These are phyloP conservation scores for Xerocomellus dryophilus DNA, from an alignment of 768 basidiomycete genomes.

Conservation along the genomic window DNA sequence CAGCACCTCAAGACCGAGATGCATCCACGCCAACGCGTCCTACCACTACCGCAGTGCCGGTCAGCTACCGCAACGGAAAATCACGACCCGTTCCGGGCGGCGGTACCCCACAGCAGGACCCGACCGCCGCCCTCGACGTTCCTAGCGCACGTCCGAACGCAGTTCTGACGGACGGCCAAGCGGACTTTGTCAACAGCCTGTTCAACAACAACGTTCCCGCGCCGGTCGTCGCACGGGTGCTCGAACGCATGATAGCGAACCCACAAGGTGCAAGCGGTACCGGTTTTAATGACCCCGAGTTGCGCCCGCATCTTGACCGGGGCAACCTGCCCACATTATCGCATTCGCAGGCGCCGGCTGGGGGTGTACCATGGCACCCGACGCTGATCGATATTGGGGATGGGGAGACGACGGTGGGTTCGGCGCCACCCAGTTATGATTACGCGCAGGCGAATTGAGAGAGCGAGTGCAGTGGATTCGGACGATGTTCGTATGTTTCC, in stretches of 20 bases:
- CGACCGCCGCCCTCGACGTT: background rate
- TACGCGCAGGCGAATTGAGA: conserved; percentile 10
- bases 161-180: conserved; percentile 22
- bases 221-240: conserved; percentile 24
- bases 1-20: background rate
- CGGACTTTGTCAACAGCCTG: conserved; percentile 24
- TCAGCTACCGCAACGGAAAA: conserved; percentile 15
- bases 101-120: background rate
- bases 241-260: conserved; percentile 27
- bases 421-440: conserved; percentile 27
- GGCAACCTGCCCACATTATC: background rate
- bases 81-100: background rate
- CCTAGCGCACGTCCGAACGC: background rate
- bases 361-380: conserved; percentile 32
- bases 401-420: conserved; percentile 28
- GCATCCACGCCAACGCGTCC: no score
- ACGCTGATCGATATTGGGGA: conserved; percentile 37
- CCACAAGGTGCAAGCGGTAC: conserved; percentile 14
- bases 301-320: background rate
- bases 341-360: background rate
- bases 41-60: background rate
- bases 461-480: background rate
- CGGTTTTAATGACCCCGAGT: conserved; percentile 13
- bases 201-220: conserved; percentile 27
- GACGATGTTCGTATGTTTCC: background rate